These are phyloP conservation scores for Phytophthora litchii DNA, from an alignment of 352 stramenopile genomes.

Conservation along the genomic window DNA sequence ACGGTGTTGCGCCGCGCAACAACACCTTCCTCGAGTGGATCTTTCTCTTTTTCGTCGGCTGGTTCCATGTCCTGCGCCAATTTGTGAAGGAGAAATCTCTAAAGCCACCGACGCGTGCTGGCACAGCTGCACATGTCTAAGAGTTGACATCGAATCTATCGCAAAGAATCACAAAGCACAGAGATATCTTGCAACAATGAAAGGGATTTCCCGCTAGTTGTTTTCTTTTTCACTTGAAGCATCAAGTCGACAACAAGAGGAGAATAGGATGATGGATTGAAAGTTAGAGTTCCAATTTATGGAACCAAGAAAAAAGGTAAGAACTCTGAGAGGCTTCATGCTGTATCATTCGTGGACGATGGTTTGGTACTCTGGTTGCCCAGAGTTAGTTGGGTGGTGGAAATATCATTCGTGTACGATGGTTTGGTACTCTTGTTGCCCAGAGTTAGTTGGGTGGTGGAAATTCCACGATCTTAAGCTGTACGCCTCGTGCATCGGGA, in stretches of 20 bases:
- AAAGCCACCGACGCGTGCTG: constrained; percentile 6
- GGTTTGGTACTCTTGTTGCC: constrained; percentile 12
- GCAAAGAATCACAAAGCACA: too few relatives aligned
- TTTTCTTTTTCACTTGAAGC: neutral
- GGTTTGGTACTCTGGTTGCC: constrained; percentile 12
- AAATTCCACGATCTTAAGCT: constrained; percentile 34
- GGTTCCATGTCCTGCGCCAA: constrained; percentile 35
- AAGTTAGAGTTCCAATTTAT: too few relatives aligned
- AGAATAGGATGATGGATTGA: neutral
- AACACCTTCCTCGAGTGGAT: constrained; percentile 70
- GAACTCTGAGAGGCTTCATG: too few relatives aligned
- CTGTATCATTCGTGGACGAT: constrained; percentile 7
- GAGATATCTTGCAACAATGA: too few relatives aligned
- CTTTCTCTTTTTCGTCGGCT: constrained; percentile 47
- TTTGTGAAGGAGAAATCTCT: constrained; percentile 32
- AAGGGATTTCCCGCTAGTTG: too few relatives aligned
- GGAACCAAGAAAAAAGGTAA: neutral
- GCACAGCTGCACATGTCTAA: constrained; percentile 30
- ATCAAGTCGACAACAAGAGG: constrained; percentile 3
- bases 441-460: constrained; percentile 31
- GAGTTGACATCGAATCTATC: neutral
- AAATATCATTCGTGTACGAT: constrained; percentile 20
- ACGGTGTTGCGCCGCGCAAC: constrained; percentile 67
- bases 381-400: constrained; percentile 31
- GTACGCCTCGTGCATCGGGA: constrained; percentile 24